Conservation (phyloP, 1,284 basidiomycete genomes). For the Ustilago bromivora region DNA sequence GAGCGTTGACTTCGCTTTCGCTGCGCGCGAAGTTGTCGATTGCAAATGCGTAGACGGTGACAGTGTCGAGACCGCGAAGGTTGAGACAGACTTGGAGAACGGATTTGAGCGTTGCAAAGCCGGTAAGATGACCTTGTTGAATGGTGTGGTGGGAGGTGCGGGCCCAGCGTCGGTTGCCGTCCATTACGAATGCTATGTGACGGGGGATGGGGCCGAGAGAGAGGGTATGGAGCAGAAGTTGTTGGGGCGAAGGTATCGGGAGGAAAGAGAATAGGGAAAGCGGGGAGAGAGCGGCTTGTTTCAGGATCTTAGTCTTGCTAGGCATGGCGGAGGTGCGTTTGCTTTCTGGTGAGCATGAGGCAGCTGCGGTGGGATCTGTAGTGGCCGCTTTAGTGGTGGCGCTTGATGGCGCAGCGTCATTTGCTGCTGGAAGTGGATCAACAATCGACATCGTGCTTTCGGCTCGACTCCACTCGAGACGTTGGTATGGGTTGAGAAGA, state of each 20-base stretch:
- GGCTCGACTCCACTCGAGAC: neutral
- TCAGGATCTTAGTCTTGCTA: slow-evolving; percentile 29
- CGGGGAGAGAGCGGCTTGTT: slow-evolving; percentile 40
- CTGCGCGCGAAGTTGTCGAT: slow-evolving; percentile 97
- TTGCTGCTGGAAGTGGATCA: neutral
- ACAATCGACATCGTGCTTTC: slow-evolving; percentile 7
- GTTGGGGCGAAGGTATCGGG: slow-evolving; percentile 34
- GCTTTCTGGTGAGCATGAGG: neutral
- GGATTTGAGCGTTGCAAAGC: slow-evolving; percentile 83
- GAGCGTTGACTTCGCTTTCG: slow-evolving; percentile 83
- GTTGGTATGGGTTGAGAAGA: neutral
- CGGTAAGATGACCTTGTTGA: slow-evolving; percentile 81
- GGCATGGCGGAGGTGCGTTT: slow-evolving; percentile 9
- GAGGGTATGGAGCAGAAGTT: slow-evolving; percentile 44
- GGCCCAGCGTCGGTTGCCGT: slow-evolving; percentile 94
- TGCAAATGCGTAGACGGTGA: slow-evolving; percentile 94
- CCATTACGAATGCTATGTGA: slow-evolving; percentile 97
- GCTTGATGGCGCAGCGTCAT: neutral
- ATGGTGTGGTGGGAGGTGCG: slow-evolving; percentile 70
- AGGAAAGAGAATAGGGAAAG: slow-evolving; percentile 42
- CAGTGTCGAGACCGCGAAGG: slow-evolving; percentile 71
- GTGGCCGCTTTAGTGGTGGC: neutral
- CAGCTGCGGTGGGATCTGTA: neutral
- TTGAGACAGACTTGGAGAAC: slow-evolving; percentile 66
- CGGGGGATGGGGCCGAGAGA: slow-evolving; percentile 82